phyloP scores from a whole-genome alignment of 306 rosid genomes.

The Parietaria judaica region DNA sequence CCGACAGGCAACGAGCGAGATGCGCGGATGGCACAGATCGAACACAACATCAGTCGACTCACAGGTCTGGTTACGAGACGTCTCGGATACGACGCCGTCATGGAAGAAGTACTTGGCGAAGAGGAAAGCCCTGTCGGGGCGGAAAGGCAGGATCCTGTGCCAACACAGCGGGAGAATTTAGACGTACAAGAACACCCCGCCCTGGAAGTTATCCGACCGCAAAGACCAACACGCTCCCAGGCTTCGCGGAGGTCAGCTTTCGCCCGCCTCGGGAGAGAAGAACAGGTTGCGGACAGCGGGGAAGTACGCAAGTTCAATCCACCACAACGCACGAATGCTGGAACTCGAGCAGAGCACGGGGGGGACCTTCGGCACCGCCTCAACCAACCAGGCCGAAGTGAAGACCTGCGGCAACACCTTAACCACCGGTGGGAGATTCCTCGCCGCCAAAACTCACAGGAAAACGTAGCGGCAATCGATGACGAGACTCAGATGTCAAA shows the following conservation, averaged over 20 bases:
- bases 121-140: not conserved
- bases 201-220: too few species aligned
- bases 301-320: too few species aligned
- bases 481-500: not conserved
- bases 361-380: too few species aligned
- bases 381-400: too few species aligned
- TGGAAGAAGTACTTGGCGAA: not conserved
- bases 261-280: too few species aligned
- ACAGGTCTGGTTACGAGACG: not conserved
- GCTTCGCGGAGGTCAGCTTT: too few species aligned
- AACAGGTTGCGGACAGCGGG: too few species aligned
- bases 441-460: not conserved
- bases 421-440: not conserved
- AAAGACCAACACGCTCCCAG: too few species aligned
- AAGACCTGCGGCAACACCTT: not conserved
- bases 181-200: too few species aligned
- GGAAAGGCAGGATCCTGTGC: not conserved
- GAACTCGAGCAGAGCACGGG: too few species aligned
- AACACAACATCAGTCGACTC: not conserved
- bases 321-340: too few species aligned
- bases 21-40: not conserved
- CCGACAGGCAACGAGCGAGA: not conserved
- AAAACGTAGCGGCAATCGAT: not conserved
- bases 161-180: not conserved
- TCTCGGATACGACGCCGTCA: not conserved